Evolutionary conservation across 1,284 basidiomycete species (phyloP), one percentile per base, ranked within the genome.

Genomic region (Coniophora puteana): DNA sequence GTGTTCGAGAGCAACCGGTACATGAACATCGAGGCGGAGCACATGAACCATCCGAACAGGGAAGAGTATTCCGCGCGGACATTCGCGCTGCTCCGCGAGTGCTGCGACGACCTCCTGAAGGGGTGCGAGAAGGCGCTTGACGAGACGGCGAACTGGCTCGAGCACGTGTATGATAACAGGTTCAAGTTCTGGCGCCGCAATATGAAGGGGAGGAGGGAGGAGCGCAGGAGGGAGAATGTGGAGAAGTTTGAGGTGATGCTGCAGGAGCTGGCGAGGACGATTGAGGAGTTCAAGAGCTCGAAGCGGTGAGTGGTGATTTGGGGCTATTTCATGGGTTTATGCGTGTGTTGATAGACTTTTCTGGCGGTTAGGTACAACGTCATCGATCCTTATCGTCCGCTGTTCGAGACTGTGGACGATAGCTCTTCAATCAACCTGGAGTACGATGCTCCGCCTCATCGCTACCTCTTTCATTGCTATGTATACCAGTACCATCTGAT

Each of bases 1-100:
- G 78, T 89, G 8, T 91, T 91, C 51, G 89, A 93, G 61, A 80
- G 77, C 10, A 80, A 87, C 53, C 66, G 80, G 25, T 92, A 91
- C 56, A 71, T 90, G 53, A 79, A 90, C 48, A 66, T 92, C 4
- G 89, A 93, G 55, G 71, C 76, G 12, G 72, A 64, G 8, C 67
- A 71, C 31, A 61, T 80, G 24, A 59, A 65, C n/a, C 74, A 81
- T 41, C 74, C 72, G 0, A 65, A 76, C 51, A 67, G 72, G 4
- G 72, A 74, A 16, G 62, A 68, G 22, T 67, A 79, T 28, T 71
- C 78, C 3, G 66, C 69, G 33, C 68, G 69, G 42, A 70, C 74
- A 30, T 72, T 77, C 5, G 62, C 63, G 14, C 63, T 89, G 3
- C 57, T 93, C 30, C 65, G 69, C 3, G 62, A 72, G 11, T 77